Conservation (phyloP, 2,329 filamentous ascomycete genomes). For the Ceratocystis cubensis region DNA sequence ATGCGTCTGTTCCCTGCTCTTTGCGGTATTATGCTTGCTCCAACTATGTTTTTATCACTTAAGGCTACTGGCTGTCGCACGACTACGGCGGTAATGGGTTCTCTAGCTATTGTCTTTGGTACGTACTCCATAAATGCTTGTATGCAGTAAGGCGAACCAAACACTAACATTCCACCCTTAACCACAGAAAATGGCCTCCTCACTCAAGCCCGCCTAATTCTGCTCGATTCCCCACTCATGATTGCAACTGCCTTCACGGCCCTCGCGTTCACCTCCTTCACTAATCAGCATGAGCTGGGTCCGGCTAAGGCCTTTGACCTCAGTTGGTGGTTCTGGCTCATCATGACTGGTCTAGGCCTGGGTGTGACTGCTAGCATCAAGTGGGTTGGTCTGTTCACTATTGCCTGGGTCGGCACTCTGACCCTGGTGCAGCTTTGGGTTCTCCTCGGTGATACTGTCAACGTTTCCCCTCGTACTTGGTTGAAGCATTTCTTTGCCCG, state of each 20-base stretch:
- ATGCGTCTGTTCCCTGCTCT: constrained; percentile 92
- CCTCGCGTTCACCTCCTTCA: constrained; percentile 82
- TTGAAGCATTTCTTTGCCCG: constrained; percentile 90
- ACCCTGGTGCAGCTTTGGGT: constrained; percentile 92
- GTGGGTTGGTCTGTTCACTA: constrained; percentile 98
- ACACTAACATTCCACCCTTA: not conserved
- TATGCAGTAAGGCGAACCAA: not conserved
- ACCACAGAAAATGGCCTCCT: constrained; percentile 77
- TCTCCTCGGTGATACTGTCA: constrained; percentile 75
- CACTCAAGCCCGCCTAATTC: constrained; percentile 87
- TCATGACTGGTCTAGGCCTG: constrained; percentile 70
- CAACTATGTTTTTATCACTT: constrained; percentile 86
- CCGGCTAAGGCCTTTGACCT: constrained; percentile 75
- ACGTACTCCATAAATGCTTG: constrained; percentile 29
- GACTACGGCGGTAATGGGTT: constrained; percentile 68
- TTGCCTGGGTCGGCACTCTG: constrained; percentile 89
- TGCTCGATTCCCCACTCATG: constrained; percentile 89
- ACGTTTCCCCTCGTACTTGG: constrained; percentile 72
- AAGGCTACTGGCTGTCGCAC: constrained; percentile 85
- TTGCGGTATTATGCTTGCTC: constrained; percentile 75
- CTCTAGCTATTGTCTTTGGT: constrained; percentile 85
- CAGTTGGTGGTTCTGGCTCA: constrained; percentile 97
- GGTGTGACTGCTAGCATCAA: constrained; percentile 92
- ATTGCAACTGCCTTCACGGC: constrained; percentile 87
- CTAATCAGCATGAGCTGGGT: constrained; percentile 91